phyloP scores from a whole-genome alignment of 2,329 filamentous ascomycete species.

The Dactylellina leptospora region DNA sequence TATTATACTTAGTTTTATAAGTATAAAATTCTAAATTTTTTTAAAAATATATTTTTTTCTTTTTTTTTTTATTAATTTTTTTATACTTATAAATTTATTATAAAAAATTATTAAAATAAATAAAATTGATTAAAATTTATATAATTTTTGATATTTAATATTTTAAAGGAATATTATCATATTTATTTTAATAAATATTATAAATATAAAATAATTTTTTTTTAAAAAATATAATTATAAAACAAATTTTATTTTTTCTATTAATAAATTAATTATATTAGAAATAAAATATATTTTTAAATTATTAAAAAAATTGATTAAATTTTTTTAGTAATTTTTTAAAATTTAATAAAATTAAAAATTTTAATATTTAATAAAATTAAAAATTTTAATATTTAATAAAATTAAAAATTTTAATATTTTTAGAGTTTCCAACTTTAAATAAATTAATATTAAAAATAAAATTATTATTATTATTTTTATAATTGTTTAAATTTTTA shows the following conservation, averaged over 20 bases:
- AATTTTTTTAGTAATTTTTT: no score
- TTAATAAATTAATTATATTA: constrained; percentile 4
- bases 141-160: not conserved
- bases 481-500: no score
- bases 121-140: not conserved
- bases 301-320: no score
- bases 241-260: not conserved
- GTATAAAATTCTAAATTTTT: not conserved
- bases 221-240: not conserved
- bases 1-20: no score
- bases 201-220: constrained; percentile 15
- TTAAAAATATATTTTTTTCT: not conserved
- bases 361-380: constrained; percentile 5
- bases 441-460: constrained; percentile 6
- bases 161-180: not conserved
- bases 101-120: not conserved
- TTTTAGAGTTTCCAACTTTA: constrained; percentile 10
- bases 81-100: not conserved
- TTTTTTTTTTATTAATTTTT: not conserved
- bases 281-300: no score
- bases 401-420: constrained; percentile 26
- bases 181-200: not conserved
- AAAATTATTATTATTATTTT: no score
- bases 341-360: not conserved
- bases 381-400: constrained; percentile 11